Percentiles rank a stretch among this genome's conserved stretches.
Conservation (phyloP, 257 asterid genomes). For the Primulina tabacum region DNA sequence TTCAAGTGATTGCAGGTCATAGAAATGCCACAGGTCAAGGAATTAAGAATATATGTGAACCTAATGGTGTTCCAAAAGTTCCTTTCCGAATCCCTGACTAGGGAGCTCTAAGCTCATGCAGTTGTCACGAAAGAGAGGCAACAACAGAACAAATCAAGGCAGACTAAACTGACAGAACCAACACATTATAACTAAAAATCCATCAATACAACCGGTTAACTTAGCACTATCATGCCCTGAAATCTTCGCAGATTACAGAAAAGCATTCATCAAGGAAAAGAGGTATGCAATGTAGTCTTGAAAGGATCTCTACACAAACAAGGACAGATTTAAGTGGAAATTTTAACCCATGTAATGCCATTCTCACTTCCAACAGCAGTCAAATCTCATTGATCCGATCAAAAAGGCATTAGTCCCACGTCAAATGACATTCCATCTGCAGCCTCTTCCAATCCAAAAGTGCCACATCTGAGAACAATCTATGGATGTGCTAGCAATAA, state of each 20-base stretch:
- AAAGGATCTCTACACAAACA: too few relatives aligned
- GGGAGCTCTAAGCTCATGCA: background rate
- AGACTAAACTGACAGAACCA: background rate
- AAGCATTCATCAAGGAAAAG: background rate
- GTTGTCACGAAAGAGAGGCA: constrained; percentile 3
- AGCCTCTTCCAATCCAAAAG: too few relatives aligned
- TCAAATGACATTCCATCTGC: too few relatives aligned
- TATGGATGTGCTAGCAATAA: too few relatives aligned
- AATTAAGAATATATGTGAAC: background rate
- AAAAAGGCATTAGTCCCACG: too few relatives aligned
- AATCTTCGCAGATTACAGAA: background rate
- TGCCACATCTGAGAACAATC: too few relatives aligned
- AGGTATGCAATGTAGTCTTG: background rate
- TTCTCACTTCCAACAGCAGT: too few relatives aligned
- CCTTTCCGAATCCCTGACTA: too few relatives aligned
- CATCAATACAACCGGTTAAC: background rate
- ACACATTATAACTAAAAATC: background rate
- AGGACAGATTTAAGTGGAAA: too few relatives aligned
- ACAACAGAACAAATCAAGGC: background rate
- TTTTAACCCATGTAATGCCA: too few relatives aligned
- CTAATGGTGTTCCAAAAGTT: background rate
- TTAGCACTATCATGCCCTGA: background rate
- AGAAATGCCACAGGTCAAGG: background rate
- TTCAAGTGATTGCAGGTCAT: background rate
- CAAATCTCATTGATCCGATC: too few relatives aligned